phyloP scores from a whole-genome alignment of 495 filamentous ascomycete genomes.

The Podospora pseudopauciseta region DNA sequence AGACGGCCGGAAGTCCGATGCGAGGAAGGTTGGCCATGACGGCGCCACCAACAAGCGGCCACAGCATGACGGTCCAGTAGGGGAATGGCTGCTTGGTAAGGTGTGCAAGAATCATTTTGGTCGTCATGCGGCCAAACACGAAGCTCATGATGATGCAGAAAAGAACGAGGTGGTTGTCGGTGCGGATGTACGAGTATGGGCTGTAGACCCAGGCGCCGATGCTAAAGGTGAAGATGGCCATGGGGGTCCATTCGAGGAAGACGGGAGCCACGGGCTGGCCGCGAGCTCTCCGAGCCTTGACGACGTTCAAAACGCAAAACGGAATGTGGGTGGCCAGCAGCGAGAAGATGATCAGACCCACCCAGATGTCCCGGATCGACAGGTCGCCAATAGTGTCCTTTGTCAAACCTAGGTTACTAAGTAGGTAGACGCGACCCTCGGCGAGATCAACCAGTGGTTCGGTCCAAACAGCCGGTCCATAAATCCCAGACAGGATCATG shows the following conservation, averaged over 20 bases:
- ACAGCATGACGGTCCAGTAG: conserved; percentile 89
- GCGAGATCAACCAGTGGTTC: conserved; percentile 64
- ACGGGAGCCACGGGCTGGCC: conserved; percentile 76
- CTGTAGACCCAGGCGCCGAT: conserved; percentile 82
- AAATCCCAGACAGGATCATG: conserved; percentile 83
- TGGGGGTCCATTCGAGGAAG: conserved; percentile 93
- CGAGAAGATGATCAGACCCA: conserved; percentile 64
- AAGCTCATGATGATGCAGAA: conserved; percentile 93
- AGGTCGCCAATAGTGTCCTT: conserved; percentile 57
- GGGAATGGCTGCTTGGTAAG: conserved; percentile 91
- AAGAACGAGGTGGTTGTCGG: conserved; percentile 80
- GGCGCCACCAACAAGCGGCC: conserved; percentile 79
- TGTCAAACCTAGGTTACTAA: conserved; percentile 39
- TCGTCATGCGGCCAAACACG: conserved; percentile 99
- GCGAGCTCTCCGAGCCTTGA: conserved; percentile 65
- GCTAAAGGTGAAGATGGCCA: conserved; percentile 70
- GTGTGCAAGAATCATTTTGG: conserved; percentile 97
- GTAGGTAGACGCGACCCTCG: conserved; percentile 43
- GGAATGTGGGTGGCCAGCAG: conserved; percentile 83
- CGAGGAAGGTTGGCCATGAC: conserved; percentile 76
- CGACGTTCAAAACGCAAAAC: conserved; percentile 74
- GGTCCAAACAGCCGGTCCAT: conserved; percentile 84
- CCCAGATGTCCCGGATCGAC: conserved; percentile 82
- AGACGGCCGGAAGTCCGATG: conserved; percentile 61
- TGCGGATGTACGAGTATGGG: conserved; percentile 73